Evolutionary conservation across 108 stramenopile genomes (phyloP).

Genomic region (Nitzschia sp.): DNA sequence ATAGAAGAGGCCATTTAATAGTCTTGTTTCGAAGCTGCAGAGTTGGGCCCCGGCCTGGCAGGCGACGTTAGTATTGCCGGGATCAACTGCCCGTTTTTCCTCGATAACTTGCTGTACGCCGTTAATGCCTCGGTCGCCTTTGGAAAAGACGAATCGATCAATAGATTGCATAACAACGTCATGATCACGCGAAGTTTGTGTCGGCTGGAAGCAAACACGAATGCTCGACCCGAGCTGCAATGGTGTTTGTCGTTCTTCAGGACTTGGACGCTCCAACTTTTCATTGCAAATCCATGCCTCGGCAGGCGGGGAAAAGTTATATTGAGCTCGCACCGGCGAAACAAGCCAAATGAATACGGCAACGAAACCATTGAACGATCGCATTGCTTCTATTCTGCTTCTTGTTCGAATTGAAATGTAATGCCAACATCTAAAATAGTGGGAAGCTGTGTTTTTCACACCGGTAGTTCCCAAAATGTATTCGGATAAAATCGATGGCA

Average conservation of each 20-base stretch:
- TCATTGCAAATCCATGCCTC: conserved; percentile 10
- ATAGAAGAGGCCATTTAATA: conserved; percentile 1
- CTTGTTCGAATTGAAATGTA: too few relatives aligned
- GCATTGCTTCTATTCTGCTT: too few relatives aligned
- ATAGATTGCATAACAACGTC: conserved; percentile 4
- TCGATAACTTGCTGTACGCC: not conserved
- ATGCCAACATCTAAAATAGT: too few relatives aligned
- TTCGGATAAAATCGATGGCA: too few relatives aligned
- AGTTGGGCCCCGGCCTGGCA: not conserved
- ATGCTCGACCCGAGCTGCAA: not conserved
- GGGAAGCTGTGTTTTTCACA: too few relatives aligned
- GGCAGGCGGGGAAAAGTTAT: not conserved
- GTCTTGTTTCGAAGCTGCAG: not conserved
- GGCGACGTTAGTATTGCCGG: not conserved
- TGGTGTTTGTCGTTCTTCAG: not conserved
- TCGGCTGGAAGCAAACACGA: conserved; percentile 6
- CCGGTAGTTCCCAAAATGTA: too few relatives aligned
- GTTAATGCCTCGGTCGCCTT: conserved; percentile 4
- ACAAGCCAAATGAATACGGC: too few relatives aligned
- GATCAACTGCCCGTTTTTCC: not conserved
- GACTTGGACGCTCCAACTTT: not conserved
- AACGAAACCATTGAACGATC: too few relatives aligned
- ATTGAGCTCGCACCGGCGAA: too few relatives aligned
- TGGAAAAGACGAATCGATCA: conserved; percentile 11
- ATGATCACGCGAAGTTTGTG: not conserved